Evolutionary conservation across 2,329 filamentous ascomycete species (phyloP), one percentile per base, ranked within the genome.

Genomic region (Xylaria digitata): DNA sequence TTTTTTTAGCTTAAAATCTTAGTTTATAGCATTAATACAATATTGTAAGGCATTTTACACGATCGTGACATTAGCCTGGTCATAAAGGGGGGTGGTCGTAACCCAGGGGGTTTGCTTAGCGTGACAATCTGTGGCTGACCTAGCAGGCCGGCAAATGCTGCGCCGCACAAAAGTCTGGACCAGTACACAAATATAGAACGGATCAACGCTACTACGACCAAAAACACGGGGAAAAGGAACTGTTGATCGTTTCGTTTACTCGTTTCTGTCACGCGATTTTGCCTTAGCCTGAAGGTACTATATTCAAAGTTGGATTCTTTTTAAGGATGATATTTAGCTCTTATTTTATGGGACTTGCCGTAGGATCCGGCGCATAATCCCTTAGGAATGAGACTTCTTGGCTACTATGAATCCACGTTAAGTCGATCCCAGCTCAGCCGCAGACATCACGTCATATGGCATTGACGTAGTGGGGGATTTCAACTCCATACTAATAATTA

Each of bases 331-430:
- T 40, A 9, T 15, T 48, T 7, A 46, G 11, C 43, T 26, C 43
- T 37, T 2, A 32, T 19, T 56, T 26, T 56, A 49, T 49, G 32
- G 43, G 19, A 26, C 43, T 26, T 1, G 13, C 45, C 32, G 45
- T 40, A 26, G 43, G 55, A 58, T 58, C 45, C 30, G 43, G 32
- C 55, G 55, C 30, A 40, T 49, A 46, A 58, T 58, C 55, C 55
- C 26, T 21, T 34, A 21, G 45, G 55, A 58, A 58, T n/a, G 26
- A 13, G 37, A 34, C 7, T 2, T 57, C 54, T 43, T 54, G 15
- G 11, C 17, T 15, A 42, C n/a, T 17, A 17, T 57, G 5, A 19
- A 11, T 54, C 19, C 11, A 23, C 5, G 21, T 30, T 6, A 13
- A 9, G 15, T 26, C 21, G n/a, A 26, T 6, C 6, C 32, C 46